Percentiles rank a stretch among this genome's conserved stretches.
phyloP scores from a whole-genome alignment of 305 asterid genomes.

The Striga hermonthica region DNA sequence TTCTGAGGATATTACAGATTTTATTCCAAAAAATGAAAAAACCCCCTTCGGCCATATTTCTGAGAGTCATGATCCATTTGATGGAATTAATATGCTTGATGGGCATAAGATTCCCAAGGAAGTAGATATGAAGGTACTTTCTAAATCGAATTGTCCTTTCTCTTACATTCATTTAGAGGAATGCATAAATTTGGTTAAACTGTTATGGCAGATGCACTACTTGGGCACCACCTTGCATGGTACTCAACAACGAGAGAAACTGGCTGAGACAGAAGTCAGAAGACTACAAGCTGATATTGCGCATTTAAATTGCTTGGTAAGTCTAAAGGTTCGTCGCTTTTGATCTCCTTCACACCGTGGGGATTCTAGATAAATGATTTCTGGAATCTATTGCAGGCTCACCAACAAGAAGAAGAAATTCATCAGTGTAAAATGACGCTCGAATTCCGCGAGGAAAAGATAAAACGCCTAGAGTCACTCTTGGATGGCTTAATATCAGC shows the following conservation, averaged over 20 bases:
- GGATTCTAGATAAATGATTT: conserved; percentile 20
- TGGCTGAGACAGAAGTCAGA: conserved; percentile 49
- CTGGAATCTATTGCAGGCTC: conserved; percentile 42
- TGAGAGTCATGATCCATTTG: conserved; percentile 38
- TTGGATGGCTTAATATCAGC: conserved; percentile 46
- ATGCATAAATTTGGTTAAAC: conserved; percentile 11
- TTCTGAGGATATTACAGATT: conserved; percentile 34
- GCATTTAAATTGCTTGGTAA: conserved; percentile 49
- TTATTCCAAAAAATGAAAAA: conserved; percentile 36
- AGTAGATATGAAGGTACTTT: conserved; percentile 39
- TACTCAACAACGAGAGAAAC: conserved; percentile 49
- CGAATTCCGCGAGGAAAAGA: conserved; percentile 53
- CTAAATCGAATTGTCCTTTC: conserved; percentile 16
- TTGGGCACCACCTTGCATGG: conserved; percentile 46
- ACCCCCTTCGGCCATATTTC: conserved; percentile 36
- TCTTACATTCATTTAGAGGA: conserved; percentile 17
- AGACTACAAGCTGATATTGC: conserved; percentile 55
- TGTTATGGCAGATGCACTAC: conserved; percentile 47
- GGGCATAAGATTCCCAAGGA: conserved; percentile 32
- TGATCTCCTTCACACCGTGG: background rate
- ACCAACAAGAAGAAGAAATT: conserved; percentile 54
- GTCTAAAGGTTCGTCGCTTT: conserved; percentile 21
- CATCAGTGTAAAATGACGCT: conserved; percentile 49
- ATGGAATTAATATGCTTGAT: conserved; percentile 34
- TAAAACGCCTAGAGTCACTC: conserved; percentile 48